phyloP scores from a whole-genome alignment of 2,329 filamentous ascomycete species.

The Ascochyta clinopodiicola region DNA sequence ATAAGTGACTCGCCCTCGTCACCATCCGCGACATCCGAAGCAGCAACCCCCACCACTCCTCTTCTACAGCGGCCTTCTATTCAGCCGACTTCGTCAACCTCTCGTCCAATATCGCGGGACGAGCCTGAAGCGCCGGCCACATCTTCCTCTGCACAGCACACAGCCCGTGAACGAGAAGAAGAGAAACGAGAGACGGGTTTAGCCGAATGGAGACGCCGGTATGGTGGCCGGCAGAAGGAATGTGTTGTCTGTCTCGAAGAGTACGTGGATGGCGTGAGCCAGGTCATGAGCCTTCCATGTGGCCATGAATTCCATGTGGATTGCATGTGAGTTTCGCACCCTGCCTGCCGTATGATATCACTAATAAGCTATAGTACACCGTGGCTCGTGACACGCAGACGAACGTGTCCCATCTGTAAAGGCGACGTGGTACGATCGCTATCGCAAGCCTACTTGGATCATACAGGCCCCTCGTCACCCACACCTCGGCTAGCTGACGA shows the following conservation, averaged over 20 bases:
- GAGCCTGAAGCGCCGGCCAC: slow-evolving; percentile 64
- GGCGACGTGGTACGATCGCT: slow-evolving; percentile 79
- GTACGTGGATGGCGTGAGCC: slow-evolving; percentile 91
- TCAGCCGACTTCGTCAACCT: slow-evolving; percentile 47
- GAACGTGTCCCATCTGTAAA: slow-evolving; percentile 99
- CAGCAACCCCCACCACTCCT: slow-evolving; percentile 78
- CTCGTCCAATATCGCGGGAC: slow-evolving; percentile 70
- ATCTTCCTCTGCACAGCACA: slow-evolving; percentile 37
- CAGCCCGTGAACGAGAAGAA: slow-evolving; percentile 49
- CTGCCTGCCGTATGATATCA: not conserved
- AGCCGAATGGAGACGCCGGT: slow-evolving; percentile 63
- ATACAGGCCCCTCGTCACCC: slow-evolving; percentile 30
- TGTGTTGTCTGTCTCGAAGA: slow-evolving; percentile 97
- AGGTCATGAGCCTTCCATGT: slow-evolving; percentile 96
- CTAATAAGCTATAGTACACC: slow-evolving; percentile 71
- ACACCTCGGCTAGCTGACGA: slow-evolving; percentile 22
- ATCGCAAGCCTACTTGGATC: slow-evolving; percentile 43
- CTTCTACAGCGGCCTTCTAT: slow-evolving; percentile 64
- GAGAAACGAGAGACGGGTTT: slow-evolving; percentile 61
- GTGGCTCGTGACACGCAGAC: slow-evolving; percentile 91
- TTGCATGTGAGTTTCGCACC: slow-evolving; percentile 81
- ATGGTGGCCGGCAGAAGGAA: slow-evolving; percentile 74
- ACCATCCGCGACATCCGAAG: slow-evolving; percentile 67
- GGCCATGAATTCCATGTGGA: slow-evolving; percentile 97
- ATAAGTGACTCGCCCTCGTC: slow-evolving; percentile 64